Evolutionary conservation across 2,329 filamentous ascomycete genomes (phyloP), one percentile per base, ranked within the genome.

Genomic region (Endothia cerciana): DNA sequence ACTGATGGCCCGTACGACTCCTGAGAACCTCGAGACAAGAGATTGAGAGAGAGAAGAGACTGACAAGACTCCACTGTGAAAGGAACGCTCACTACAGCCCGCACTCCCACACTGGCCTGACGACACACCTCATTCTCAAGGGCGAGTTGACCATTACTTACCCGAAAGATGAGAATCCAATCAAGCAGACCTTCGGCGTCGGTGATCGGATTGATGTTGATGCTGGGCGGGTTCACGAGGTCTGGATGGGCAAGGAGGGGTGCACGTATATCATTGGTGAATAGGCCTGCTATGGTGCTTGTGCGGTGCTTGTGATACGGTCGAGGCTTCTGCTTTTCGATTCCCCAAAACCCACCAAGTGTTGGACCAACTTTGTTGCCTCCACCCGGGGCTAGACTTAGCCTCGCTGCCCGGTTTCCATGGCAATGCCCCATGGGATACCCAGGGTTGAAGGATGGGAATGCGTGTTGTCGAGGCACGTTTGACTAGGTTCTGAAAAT

Each of bases 251-350:
- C 1, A 70, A 75, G 0, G 78, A 85, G 67, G 90, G 90, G 0
- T 92, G 90, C 74, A 91, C 87, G 2, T 90, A 89, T 77, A 87
- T 88, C 10, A 86, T 88, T 73, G 86, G 87, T 58, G 86, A 89
- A 77, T 87, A 38, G 40, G 11, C 10, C 11, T 33, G 19, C 7
- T 56, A 4, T 17, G 2, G 4, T n/a, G 33, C n/a, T n/a, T n/a
- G n/a, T n/a, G n/a, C n/a, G n/a, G n/a, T n/a, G n/a, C n/a, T n/a
- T n/a, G n/a, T n/a, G n/a, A n/a, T n/a, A n/a, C n/a, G n/a, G n/a
- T n/a, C n/a, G n/a, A n/a, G n/a, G n/a, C n/a, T n/a, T n/a, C n/a
- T n/a, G n/a, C n/a, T n/a, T n/a, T n/a, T n/a, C n/a, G n/a, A n/a
- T n/a, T n/a, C n/a, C n/a, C n/a, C n/a, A n/a, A n/a, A n/a, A n/a